These are phyloP conservation scores for Fragaria iinumae DNA, from an alignment of 306 rosid species.

Conservation along the genomic window DNA sequence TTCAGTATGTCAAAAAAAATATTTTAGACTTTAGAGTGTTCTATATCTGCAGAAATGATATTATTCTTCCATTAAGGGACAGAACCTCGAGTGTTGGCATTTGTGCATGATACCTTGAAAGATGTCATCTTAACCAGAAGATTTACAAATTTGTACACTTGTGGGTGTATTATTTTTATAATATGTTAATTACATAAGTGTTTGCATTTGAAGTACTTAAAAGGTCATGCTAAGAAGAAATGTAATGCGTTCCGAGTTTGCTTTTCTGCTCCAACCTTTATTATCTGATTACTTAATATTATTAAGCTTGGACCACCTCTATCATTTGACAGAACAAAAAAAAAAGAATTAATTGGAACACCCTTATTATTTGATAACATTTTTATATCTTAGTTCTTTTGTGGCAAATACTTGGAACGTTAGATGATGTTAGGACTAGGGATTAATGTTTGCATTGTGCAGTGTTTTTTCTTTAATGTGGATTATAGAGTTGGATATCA, in stretches of 20 bases:
- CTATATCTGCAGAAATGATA: background rate
- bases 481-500: background rate
- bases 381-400: background rate
- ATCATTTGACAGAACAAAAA: background rate
- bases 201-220: background rate
- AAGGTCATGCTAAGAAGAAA: background rate
- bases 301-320: no score
- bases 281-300: no score
- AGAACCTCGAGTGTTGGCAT: background rate
- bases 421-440: background rate
- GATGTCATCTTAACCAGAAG: background rate
- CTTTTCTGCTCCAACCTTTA: background rate
- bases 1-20: constrained; percentile 1
- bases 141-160: background rate
- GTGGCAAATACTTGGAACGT: background rate
- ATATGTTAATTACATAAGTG: background rate
- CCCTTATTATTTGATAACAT: background rate
- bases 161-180: background rate
- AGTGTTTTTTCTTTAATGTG: background rate
- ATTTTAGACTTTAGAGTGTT: background rate
- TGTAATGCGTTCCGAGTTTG: background rate
- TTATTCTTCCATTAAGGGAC: background rate
- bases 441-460: background rate
- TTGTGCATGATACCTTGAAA: background rate
- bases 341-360: background rate